Percentiles rank a stretch among this genome's conserved stretches.
These are phyloP conservation scores for Phytophthora vignae DNA, from an alignment of 352 stramenopile species.

Conservation along the genomic window DNA sequence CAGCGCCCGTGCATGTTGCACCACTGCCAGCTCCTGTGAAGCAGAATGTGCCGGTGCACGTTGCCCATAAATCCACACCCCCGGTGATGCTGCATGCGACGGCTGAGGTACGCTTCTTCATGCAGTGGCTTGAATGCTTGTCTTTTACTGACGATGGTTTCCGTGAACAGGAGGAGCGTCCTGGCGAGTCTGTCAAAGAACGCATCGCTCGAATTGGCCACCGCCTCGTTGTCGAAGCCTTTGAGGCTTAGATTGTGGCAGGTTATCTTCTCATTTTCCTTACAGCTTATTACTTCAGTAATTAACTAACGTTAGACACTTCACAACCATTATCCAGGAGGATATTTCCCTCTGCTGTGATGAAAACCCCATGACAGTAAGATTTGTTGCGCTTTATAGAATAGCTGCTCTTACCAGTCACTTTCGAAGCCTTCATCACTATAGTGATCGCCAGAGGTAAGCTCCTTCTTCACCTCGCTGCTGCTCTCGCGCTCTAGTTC, in stretches of 20 bases:
- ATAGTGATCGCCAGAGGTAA: slow-evolving; percentile 46
- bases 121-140: background rate
- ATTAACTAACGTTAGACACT: background rate
- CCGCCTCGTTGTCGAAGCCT: slow-evolving; percentile 73
- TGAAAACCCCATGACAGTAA: background rate
- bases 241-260: slow-evolving; percentile 31
- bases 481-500: slow-evolving; percentile 22
- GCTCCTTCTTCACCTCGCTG: slow-evolving; percentile 8
- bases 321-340: background rate
- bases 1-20: slow-evolving; percentile 1
- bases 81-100: slow-evolving; percentile 14
- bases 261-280: background rate
- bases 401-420: slow-evolving; percentile 39
- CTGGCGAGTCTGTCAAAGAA: slow-evolving; percentile 43
- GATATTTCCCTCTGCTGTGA: background rate
- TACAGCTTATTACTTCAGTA: too few species aligned
- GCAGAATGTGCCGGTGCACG: background rate
- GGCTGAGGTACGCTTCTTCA: slow-evolving; percentile 20
- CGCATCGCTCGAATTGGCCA: slow-evolving; percentile 79
- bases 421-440: slow-evolving; percentile 66
- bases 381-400: background rate
- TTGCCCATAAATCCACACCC: background rate
- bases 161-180: slow-evolving; percentile 19
- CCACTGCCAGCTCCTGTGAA: slow-evolving; percentile 14
- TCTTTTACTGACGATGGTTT: background rate